phyloP scores from a whole-genome alignment of 768 basidiomycete genomes.

The Hygrophoropsis aurantiaca region DNA sequence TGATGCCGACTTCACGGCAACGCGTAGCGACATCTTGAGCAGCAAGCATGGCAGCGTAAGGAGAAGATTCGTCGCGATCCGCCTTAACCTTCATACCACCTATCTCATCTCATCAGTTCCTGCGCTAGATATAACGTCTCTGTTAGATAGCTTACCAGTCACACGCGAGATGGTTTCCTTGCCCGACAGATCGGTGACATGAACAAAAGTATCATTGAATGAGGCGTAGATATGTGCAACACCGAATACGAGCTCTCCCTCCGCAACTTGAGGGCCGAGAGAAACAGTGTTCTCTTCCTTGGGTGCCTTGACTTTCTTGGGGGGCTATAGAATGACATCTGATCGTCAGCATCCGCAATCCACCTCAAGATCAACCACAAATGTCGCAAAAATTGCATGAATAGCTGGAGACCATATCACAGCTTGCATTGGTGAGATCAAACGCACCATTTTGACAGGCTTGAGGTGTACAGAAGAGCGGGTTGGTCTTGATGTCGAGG shows the following conservation, averaged over 20 bases:
- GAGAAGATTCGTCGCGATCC: slow-evolving; percentile 98
- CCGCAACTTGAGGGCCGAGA: slow-evolving; percentile 93
- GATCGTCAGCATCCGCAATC: slow-evolving; percentile 49
- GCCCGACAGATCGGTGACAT: slow-evolving; percentile 97
- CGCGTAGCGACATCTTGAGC: slow-evolving; percentile 95
- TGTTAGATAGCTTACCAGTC: slow-evolving; percentile 61
- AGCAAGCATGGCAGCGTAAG: slow-evolving; percentile 96
- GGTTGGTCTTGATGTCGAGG: slow-evolving; percentile 16
- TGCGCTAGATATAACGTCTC: background rate
- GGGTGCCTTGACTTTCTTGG: slow-evolving; percentile 77
- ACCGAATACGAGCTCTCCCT: slow-evolving; percentile 96
- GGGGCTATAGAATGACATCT: slow-evolving; percentile 64
- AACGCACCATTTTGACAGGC: slow-evolving; percentile 39
- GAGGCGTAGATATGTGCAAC: slow-evolving; percentile 99
- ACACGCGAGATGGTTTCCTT: slow-evolving; percentile 99
- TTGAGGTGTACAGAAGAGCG: slow-evolving; percentile 25
- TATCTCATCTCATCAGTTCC: slow-evolving; percentile 21
- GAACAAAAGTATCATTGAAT: slow-evolving; percentile 99
- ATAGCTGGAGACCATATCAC: background rate
- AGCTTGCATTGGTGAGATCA: background rate
- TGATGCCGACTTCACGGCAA: slow-evolving; percentile 98
- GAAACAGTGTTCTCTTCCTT: slow-evolving; percentile 84
- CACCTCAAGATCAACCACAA: slow-evolving; percentile 29
- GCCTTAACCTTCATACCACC: slow-evolving; percentile 99
- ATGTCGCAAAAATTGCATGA: slow-evolving; percentile 3